These are phyloP conservation scores for Leccinum subtestaceum DNA, from an alignment of 768 basidiomycete species.

Conservation along the genomic window DNA sequence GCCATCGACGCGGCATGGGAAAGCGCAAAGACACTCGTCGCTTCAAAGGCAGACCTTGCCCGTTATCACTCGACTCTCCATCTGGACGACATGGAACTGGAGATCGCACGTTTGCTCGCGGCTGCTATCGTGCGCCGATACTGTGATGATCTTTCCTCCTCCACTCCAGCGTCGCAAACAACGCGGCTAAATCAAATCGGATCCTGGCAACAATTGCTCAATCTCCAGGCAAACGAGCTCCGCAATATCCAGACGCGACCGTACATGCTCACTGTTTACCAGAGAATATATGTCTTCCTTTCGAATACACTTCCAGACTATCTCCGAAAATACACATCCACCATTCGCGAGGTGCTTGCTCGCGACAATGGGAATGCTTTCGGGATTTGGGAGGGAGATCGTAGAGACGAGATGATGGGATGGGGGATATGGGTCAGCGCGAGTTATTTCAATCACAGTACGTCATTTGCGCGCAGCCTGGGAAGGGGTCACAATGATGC, in stretches of 20 bases:
- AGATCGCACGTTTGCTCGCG: conserved; percentile 55
- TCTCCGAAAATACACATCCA: conserved; percentile 37
- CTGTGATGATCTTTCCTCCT: conserved; percentile 19
- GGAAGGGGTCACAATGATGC: not conserved
- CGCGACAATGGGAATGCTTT: conserved; percentile 68
- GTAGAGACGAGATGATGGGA: conserved; percentile 56
- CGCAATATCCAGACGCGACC: conserved; percentile 45
- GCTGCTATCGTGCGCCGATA: conserved; percentile 48
- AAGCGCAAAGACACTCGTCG: conserved; percentile 32
- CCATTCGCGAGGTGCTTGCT: conserved; percentile 51
- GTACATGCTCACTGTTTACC: conserved; percentile 48
- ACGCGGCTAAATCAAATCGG: conserved; percentile 2
- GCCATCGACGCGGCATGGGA: conserved; percentile 48
- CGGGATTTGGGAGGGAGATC: conserved; percentile 60
- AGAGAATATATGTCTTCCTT: conserved; percentile 55
- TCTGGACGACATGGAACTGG: conserved; percentile 54
- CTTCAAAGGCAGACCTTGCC: conserved; percentile 24
- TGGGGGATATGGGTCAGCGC: conserved; percentile 61
- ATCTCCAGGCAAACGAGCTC: conserved; percentile 59
- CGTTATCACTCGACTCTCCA: conserved; percentile 27
- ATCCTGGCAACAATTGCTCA: conserved; percentile 48
- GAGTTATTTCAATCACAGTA: conserved; percentile 71
- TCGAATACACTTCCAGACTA: conserved; percentile 33
- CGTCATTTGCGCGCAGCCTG: conserved; percentile 4
- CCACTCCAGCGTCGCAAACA: not conserved